Conservation (phyloP, 1,284 basidiomycete species). For the Ustilago tritici region DNA sequence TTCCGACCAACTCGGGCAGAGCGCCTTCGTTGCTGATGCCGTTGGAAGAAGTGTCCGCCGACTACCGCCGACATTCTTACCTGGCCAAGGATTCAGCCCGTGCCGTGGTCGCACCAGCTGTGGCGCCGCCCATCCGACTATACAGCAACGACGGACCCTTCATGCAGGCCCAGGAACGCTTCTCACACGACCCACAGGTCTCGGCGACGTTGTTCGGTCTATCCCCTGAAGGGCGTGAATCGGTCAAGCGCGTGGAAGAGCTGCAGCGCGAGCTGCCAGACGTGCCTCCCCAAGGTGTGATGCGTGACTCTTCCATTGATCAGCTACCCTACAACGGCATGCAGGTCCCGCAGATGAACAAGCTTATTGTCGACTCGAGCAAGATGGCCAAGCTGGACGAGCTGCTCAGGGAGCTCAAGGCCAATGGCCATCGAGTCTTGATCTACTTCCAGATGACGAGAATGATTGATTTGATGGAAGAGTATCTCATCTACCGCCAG, state of each 20-base stretch:
- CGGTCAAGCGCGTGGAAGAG: constrained; percentile 73
- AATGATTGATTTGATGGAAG: constrained; percentile 99
- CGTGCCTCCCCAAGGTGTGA: constrained; percentile 78
- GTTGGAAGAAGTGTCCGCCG: constrained; percentile 76
- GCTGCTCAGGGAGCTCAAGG: constrained; percentile 90
- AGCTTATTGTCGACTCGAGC: constrained; percentile 95
- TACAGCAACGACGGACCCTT: constrained; percentile 83
- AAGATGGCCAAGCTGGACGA: constrained; percentile 92
- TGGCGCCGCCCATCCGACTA: constrained; percentile 85
- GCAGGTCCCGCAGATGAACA: constrained; percentile 93
- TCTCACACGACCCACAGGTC: constrained; percentile 75
- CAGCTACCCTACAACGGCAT: constrained; percentile 87
- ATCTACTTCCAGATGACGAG: constrained; percentile 99
- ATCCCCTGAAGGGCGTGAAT: constrained; percentile 78
- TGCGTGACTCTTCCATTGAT: constrained; percentile 77
- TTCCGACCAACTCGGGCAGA: constrained; percentile 62
- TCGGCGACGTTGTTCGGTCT: constrained; percentile 87
- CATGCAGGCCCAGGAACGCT: constrained; percentile 77
- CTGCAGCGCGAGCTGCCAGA: constrained; percentile 76
- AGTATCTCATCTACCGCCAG: constrained; percentile 96
- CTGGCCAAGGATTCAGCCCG: constrained; percentile 82
- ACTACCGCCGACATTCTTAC: constrained; percentile 80
- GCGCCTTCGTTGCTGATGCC: constrained; percentile 72
- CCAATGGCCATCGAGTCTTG: constrained; percentile 91
- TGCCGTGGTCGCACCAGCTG: constrained; percentile 83